These are phyloP conservation scores for Candida neerlandica DNA, from an alignment of 1,139 yeast genomes.

Conservation along the genomic window DNA sequence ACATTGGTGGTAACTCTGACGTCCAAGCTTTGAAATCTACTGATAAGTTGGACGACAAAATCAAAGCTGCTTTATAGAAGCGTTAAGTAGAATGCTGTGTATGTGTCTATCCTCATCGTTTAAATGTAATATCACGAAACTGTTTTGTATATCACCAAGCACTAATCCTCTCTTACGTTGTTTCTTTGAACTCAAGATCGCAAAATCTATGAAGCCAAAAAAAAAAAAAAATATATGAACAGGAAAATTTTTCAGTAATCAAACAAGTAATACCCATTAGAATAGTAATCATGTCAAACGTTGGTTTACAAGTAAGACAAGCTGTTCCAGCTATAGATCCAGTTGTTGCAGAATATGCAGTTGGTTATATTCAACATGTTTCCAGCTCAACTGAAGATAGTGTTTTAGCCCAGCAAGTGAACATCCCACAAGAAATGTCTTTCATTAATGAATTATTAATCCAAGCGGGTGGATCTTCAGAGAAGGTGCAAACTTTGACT, in stretches of 20 bases:
- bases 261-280: not conserved
- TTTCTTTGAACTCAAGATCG: not conserved
- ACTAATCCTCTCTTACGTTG: not conserved
- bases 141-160: not conserved
- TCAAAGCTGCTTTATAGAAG: conserved; percentile 41
- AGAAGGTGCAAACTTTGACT: conserved; percentile 54
- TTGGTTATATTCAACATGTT: conserved; percentile 83
- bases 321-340: conserved; percentile 88
- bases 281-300: conserved; percentile 45
- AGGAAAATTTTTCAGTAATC: conserved; percentile 4
- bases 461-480: conserved; percentile 79
- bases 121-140: not conserved
- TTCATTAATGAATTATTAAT: conserved; percentile 65
- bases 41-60: conserved; percentile 37
- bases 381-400: conserved; percentile 77
- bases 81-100: not conserved
- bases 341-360: conserved; percentile 88
- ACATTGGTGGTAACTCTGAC: conserved; percentile 93
- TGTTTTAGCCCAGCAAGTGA: conserved; percentile 72
- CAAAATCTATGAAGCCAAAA: not conserved
- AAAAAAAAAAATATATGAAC: not conserved
- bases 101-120: not conserved
- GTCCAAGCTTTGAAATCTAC: conserved; percentile 59
- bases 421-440: conserved; percentile 63
- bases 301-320: conserved; percentile 76